Evolutionary conservation across 2,329 filamentous ascomycete genomes (phyloP), one percentile per base, ranked within the genome.

Genomic region (Aspergillus sp.): DNA sequence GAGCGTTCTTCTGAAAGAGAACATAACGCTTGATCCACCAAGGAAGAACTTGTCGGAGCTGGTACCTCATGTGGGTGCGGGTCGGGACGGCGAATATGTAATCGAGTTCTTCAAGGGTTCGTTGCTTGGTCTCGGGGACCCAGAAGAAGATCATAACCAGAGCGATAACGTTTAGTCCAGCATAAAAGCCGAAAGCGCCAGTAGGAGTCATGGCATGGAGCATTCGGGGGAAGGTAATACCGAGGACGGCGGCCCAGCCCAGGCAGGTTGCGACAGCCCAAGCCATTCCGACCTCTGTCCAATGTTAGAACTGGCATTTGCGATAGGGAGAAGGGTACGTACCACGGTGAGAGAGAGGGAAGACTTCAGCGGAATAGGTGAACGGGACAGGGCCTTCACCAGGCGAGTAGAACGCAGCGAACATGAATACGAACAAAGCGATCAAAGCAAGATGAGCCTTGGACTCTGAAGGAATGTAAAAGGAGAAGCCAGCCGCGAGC

Each of bases 111-210:
- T 86, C 73, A 9, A 79, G 70, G 2, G 84, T 85, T 34, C 81
- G 80, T 68, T 85, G 81, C 64, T 84, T 86, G 4, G 84, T 85
- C 70, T 86, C 84, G 1, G 83, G 84, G 0, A 86, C 75, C 71
- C 83, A 85, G 46, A 89, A 77, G 77, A 88, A 89, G 65, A 90
- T 89, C 79, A 90, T 84, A 25, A 86, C 61, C 17, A 89, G 79
- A 0, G 87, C 87, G 2, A 85, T 69, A 4, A 88, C 66, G 64
- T 90, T 91, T 7, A 90, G 76, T 0, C 77, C 85, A 15, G 76
- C 76, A 57, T 89, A 89, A 70, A 89, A 87, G 3, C 85, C 82
- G 66, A 89, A 89, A 2, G 85, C 84, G 7, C 84, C 84, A 3
- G 81, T 80, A 0, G 82, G 76, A 7, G 76, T 81, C 72, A 87